Evolutionary conservation across 139 green algal genomes (phyloP).

Genomic region (Closterium sp.): DNA sequence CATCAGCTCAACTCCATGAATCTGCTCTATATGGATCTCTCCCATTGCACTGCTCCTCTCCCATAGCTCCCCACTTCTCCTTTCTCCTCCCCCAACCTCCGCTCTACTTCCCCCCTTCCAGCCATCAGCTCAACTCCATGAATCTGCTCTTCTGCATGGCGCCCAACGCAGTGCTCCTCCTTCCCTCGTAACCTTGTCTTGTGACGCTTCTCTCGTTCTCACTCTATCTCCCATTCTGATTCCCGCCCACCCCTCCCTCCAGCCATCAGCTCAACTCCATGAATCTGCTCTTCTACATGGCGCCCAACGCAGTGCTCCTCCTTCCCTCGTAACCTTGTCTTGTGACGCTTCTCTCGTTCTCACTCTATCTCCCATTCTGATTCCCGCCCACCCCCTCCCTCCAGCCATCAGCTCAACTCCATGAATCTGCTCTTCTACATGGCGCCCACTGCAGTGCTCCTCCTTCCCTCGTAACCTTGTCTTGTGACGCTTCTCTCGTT

Average conservation of each 20-base stretch:
- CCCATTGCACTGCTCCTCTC: conserved; percentile 63
- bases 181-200: conserved; percentile 56
- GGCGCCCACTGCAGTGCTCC: conserved; percentile 64
- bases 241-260: not conserved
- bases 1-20: conserved; percentile 86
- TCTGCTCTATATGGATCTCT: conserved; percentile 92
- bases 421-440: conserved; percentile 92
- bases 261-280: conserved; percentile 83
- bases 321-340: conserved; percentile 67
- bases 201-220: too few relatives aligned
- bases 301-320: conserved; percentile 62
- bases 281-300: conserved; percentile 91
- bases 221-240: not conserved
- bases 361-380: not conserved
- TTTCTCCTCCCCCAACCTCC: not conserved
- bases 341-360: too few relatives aligned
- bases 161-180: too few relatives aligned
- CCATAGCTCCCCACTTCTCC: too few relatives aligned
- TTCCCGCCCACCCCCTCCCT: not conserved
- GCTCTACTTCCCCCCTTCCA: not conserved
- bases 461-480: conserved; percentile 70
- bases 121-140: conserved; percentile 47
- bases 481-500: too few relatives aligned
- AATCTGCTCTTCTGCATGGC: too few relatives aligned
- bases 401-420: conserved; percentile 77